These are phyloP conservation scores for Petrea volubilis DNA, from an alignment of 257 asterid genomes.

Conservation along the genomic window DNA sequence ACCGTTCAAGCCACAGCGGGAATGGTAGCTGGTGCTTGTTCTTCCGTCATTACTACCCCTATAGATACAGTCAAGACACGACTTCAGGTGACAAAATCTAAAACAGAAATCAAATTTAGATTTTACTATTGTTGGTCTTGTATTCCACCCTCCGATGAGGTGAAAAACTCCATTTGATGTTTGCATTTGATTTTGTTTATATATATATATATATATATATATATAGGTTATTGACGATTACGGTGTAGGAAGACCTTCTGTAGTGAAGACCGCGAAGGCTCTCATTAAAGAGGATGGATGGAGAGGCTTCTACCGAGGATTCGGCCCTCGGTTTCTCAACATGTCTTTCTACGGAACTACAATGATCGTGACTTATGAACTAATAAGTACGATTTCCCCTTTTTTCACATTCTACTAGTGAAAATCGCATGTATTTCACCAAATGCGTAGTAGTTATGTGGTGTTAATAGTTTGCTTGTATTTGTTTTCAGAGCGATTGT, in stretches of 20 bases:
- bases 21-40: conserved; percentile 81
- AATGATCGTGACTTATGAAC: conserved; percentile 91
- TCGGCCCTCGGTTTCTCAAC: conserved; percentile 87
- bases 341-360: conserved; percentile 92
- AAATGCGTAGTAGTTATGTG: background rate
- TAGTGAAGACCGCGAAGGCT: conserved; percentile 62
- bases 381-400: conserved; percentile 58
- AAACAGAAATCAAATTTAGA: background rate
- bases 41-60: conserved; percentile 81
- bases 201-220: too few species aligned
- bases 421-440: background rate
- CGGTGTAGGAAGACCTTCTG: conserved; percentile 88
- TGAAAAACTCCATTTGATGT: background rate
- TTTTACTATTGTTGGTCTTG: background rate
- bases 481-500: conserved; percentile 65
- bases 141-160: background rate
- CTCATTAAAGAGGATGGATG: conserved; percentile 88
- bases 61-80: conserved; percentile 86
- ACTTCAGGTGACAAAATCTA: conserved; percentile 62
- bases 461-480: background rate
- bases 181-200: conserved; percentile 14
- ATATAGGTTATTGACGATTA: conserved; percentile 81
- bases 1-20: conserved; percentile 90
- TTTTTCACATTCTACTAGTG: background rate
- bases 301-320: conserved; percentile 91